Evolutionary conservation across 345 rosid genomes (phyloP), one percentile per base, ranked within the genome.

Genomic region (Camelina sativa): DNA sequence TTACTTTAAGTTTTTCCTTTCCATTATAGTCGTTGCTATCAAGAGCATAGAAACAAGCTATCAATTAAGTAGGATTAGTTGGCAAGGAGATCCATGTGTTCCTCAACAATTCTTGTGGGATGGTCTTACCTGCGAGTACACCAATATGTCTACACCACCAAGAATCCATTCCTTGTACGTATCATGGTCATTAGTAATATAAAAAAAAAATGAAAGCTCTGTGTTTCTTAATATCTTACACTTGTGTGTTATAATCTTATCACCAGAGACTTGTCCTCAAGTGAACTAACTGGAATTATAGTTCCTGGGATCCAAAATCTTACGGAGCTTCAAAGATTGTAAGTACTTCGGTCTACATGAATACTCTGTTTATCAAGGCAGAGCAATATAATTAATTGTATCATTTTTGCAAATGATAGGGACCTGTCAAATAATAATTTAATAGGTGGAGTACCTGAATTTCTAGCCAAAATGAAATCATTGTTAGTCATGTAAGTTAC

Each of bases 31-130:
- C 62, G 71, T 67, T 63, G 85, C 91, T 1, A 82, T 84, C 6
- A 82, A 11, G 19, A 73, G 57, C 17, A 84, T 84, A 48, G 88
- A 85, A 63, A 47, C 52, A 47, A 55, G 13, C 1, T 85, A 83
- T 59, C 79, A 74, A 12, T 28, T 85, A 12, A 75, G 59, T 9
- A 77, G 59, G 62, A 71, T 41, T 30, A 72, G 79, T 40, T 89
- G 89, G 94, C 87, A 87, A 71, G 94, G 91, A 69, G 94, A 89
- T 80, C 91, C 91, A 54, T 85, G 91, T 61, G 71, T 74, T 12
- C 94, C 90, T 34, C 66, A 58, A 55, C 75, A 22, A 22, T 84
- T 77, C 67, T 7, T 16, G 52, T 84, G 90, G 91, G 83, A 80
- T 20, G 88, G 90, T 56, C 77, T 89, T 15, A 72, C 71, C 30